Evolutionary conservation across 352 stramenopile species (phyloP).

Genomic region (Pythium pyrilobum): DNA sequence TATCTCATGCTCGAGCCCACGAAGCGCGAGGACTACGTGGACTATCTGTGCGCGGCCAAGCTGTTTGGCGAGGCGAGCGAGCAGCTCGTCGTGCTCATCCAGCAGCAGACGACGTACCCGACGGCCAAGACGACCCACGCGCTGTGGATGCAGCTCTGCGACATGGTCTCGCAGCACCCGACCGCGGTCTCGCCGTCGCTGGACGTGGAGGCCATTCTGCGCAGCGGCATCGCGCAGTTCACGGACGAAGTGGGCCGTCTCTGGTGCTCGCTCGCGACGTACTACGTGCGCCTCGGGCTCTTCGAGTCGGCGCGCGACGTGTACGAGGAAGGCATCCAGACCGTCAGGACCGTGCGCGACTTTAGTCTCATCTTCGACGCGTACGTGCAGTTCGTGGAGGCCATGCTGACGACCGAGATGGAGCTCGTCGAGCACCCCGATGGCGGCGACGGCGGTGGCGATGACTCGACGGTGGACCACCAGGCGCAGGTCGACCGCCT

Average conservation of each 20-base stretch:
- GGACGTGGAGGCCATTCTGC: conserved; percentile 95
- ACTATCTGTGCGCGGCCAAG: conserved; percentile 45
- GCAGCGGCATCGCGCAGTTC: conserved; percentile 90
- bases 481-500: conserved; percentile 72
- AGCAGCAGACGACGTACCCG: conserved; percentile 22
- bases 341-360: conserved; percentile 87
- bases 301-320: conserved; percentile 97
- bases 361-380: conserved; percentile 99
- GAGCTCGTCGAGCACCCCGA: conserved; percentile 55
- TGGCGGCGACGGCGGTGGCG: conserved; percentile 39
- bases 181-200: conserved; percentile 81
- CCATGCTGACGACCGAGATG: conserved; percentile 96
- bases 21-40: conserved; percentile 67
- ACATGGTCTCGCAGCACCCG: conserved; percentile 94
- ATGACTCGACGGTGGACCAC: conserved; percentile 25
- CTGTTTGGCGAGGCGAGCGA: conserved; percentile 22
- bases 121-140: conserved; percentile 81
- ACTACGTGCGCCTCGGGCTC: conserved; percentile 95
- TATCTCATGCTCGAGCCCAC: conserved; percentile 85
- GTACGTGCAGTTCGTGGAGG: conserved; percentile 98
- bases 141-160: conserved; percentile 97
- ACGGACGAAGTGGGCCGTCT: conserved; percentile 96
- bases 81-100: conserved; percentile 25
- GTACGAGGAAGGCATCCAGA: conserved; percentile 90
- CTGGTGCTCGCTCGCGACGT: conserved; percentile 97